Base-by-base conservation (phyloP, 441 rosid genomes). In the Populus trichocarpa region DNA sequence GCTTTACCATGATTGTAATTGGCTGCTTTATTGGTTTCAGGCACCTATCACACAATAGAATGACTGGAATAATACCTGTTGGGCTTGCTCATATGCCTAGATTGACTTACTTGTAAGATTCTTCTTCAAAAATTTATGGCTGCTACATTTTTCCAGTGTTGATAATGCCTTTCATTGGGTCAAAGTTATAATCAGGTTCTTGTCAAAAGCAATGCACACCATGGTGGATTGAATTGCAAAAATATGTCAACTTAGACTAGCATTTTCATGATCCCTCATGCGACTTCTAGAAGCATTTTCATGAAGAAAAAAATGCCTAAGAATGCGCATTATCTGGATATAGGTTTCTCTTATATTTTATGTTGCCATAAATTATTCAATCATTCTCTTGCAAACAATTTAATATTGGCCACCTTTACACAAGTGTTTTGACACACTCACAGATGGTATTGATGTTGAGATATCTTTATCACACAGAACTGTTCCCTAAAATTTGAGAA, bases 31-130 rank as follows among this genome's bases (percentile, higher is more conserved):
- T 72, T 73, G 78, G 59, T 76, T 67, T 46, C 86, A 96, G 98
- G 87, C 93, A 94, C 77, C 88, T 96, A 69, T 96, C 98, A 11
- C 83, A 87, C 85, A 96, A 96, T 86, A 96, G 90, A 86, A 90
- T 96, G 85, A 85, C 96, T 14, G 98, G 98, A 81, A 82, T 81
- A 57, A 89, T 96, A 80, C 99, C 99, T 32, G 78, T 84, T 63
- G 97, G 86, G 74, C 86, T 96, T 80, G 94, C 93, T 84, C 89
- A 83, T 83, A 89, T 92, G 83, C 97, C 97, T 25, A 90, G 83
- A 84, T 76, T 96, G 87, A 96, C 96, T 65, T 90, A 84, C 85
- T 82, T 96, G 99, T 96, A 85, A 91, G 98, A 84, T 77, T 67
- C 35, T 71, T 79, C 73, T 69, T 20, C 13, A 33, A 70, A 76